Conservation (phyloP, 1,139 yeast genomes). For the Spencermartinsiella ligniputridi region DNA sequence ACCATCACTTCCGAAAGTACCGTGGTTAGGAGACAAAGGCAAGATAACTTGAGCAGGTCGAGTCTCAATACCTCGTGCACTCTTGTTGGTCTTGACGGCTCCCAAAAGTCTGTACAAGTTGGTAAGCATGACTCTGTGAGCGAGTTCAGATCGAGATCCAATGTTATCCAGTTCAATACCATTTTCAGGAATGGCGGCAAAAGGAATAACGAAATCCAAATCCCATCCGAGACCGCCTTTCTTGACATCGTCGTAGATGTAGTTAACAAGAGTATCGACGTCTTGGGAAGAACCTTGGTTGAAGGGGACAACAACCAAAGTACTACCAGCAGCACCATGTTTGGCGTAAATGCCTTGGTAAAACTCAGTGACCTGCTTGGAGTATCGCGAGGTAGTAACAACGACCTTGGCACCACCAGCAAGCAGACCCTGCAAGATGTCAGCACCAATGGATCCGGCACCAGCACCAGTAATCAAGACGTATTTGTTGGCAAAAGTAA, state of each 20-base stretch:
- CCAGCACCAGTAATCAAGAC: constrained; percentile 98
- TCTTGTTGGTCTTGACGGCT: constrained; percentile 79
- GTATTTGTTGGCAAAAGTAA: constrained; percentile 81
- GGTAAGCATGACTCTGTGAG: constrained; percentile 97
- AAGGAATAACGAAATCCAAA: constrained; percentile 90
- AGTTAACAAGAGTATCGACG: constrained; percentile 78
- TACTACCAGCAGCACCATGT: constrained; percentile 87
- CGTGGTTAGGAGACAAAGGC: constrained; percentile 98
- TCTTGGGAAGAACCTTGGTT: constrained; percentile 97
- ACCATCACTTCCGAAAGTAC: constrained; percentile 97
- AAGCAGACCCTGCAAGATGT: constrained; percentile 86
- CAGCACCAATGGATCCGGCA: constrained; percentile 98
- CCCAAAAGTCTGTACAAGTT: constrained; percentile 91
- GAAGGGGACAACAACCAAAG: constrained; percentile 93
- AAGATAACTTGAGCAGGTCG: constrained; percentile 97
- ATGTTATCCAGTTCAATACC: constrained; percentile 92
- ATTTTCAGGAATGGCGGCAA: constrained; percentile 98
- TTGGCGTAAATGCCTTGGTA: constrained; percentile 92
- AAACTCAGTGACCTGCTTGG: constrained; percentile 90
- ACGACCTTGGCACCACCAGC: constrained; percentile 98
- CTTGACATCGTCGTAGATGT: constrained; percentile 75
- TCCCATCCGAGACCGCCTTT: constrained; percentile 98
- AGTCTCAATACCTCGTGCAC: constrained; percentile 69
- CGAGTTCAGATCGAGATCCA: constrained; percentile 93
- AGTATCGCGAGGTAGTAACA: constrained; percentile 94